Base-by-base conservation (phyloP, 1,284 basidiomycete species). In the Cutaneotrichosporon spelunceum region DNA sequence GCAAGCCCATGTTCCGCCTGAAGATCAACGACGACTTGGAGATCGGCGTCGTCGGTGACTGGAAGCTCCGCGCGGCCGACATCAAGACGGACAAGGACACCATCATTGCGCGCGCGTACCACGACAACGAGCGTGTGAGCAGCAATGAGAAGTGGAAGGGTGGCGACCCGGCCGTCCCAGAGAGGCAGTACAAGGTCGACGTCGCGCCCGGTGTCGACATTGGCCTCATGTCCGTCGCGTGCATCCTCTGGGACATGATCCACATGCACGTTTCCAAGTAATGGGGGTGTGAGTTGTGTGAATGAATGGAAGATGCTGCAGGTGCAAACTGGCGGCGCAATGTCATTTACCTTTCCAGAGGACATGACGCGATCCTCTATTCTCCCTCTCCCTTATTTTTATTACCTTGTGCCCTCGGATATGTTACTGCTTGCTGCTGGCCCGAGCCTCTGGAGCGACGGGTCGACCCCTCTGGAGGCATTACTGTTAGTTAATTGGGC, bases 131-230 rank as follows among this genome's bases (percentile, higher is more conserved):
- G n/a, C n/a, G n/a, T n/a, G n/a, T n/a, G n/a, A n/a, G n/a, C n/a
- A n/a, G n/a, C n/a, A n/a, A n/a, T n/a, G n/a, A n/a, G n/a, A n/a
- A n/a, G 30, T 33, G 30, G 30, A 33, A 4, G 30, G 30, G 13
- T 1, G 30, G 30, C 30, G 30, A 48, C 11, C 24, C 45, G 13
- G 45, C 23, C 4, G 1, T 8, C 39, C 23, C 6, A 48, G 2
- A 26, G 16, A 10, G 21, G 19, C 48, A 77, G 72, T 80, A 80
- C 68, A 71, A 70, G 45, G 74, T 79, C 10, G 74, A 71, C 0
- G 73, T 79, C 23, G 79, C 79, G 3, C 75, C 79, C 1, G 78
- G 78, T 13, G 79, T 82, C 9, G 81, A 82, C 63, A 70, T 80
- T 6, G 69, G 77, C 4, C 68, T 82, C 27, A 74, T 81, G 21